Evolutionary conservation across 805 yeast species (phyloP), one percentile per base, ranked within the genome.

Genomic region (Barnettozyma populi): DNA sequence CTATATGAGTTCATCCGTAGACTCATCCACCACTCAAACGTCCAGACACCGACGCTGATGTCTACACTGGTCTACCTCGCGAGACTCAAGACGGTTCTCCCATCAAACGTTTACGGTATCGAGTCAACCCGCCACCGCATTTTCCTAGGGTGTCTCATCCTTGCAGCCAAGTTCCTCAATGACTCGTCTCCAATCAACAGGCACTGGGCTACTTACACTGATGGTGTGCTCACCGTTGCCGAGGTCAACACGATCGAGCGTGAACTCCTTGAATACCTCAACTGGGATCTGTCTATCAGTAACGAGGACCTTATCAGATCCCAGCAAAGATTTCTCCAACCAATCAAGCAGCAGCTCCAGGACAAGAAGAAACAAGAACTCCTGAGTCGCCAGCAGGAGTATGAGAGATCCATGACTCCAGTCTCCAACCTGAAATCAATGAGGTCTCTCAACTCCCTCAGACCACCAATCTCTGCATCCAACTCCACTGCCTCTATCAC

Each of bases 41-140:
- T 92, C 37, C 96, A 90, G 67, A 86, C 96, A 4, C 89, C 97
- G 32, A 92, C 98, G 1, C 74, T 92, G 53, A 92, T 94, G 98
- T 83, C 97, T 19, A 78, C 96, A 5, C 73, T 90, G 46, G 90
- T 90, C 14, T 92, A 88, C 64, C 72, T 92, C 51, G 81, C 84
- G 47, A 84, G 89, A 55, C 73, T 94, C 57, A 79, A 92, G 56
- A 76, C 79, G 45, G 74, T 84, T 7, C 75, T 92, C 45, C 98
- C 98, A 3, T 79, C 87, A 25, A 86, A 86, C 64, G 94, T 96
- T 11, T 79, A 84, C 50, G 98, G 98, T 16, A 89, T 90, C 76
- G 89, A 80, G 45, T 86, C 97, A 45, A 90, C 98, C 8, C 79
- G 95, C 62, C 99, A 92, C 70, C 76, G 98, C 51, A 87, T 92